Evolutionary conservation across 768 basidiomycete genomes (phyloP).

Genomic region (Macrolepiota fuliginosa): DNA sequence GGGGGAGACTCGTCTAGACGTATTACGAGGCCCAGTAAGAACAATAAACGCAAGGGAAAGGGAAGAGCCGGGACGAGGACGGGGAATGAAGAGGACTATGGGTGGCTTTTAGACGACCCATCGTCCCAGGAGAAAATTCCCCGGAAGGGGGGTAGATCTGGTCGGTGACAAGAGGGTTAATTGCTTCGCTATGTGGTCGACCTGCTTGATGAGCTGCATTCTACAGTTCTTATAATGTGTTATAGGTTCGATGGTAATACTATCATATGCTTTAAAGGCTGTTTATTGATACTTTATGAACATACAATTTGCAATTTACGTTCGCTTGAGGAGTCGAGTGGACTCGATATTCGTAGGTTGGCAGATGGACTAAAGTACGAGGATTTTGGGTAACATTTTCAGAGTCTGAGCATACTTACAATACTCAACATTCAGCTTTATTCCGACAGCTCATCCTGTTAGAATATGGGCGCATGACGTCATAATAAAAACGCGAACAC

Average conservation of each 20-base stretch:
- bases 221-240: neutral
- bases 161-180: neutral
- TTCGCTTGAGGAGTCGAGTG: neutral
- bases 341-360: neutral
- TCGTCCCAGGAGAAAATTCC: neutral
- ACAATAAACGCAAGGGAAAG: neutral
- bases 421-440: no score
- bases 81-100: neutral
- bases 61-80: neutral
- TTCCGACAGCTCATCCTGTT: no score
- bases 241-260: neutral
- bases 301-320: neutral
- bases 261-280: neutral
- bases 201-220: neutral
- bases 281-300: neutral
- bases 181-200: neutral
- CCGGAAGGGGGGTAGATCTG: neutral
- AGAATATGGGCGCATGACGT: no score
- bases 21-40: neutral
- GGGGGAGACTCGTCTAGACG: neutral
- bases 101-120: conserved; percentile 4
- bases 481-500: no score
- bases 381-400: no score
- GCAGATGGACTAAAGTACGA: no score
- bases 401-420: no score